Base-by-base conservation (phyloP, 2,329 filamentous ascomycete genomes). In the Xylariaceae sp. region DNA sequence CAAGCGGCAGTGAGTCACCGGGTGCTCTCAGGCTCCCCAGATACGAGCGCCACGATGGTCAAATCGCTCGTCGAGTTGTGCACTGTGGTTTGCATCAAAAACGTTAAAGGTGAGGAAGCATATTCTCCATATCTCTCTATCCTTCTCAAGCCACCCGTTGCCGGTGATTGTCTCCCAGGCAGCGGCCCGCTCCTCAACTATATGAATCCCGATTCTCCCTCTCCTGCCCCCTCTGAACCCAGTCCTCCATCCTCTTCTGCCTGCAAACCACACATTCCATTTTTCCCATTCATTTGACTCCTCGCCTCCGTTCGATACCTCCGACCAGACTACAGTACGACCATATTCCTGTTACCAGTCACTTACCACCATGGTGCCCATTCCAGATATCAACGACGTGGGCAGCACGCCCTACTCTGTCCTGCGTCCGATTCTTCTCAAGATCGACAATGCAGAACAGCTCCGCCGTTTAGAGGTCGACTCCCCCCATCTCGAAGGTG, bases 401-500 rank as follows among this genome's bases (percentile, higher is more conserved):
- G 85, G 84, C 44, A 72, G 79, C 36, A 64, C 89, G 24, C 77
- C 80, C 3, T 86, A 82, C 59, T 60, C 70, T 16, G 63, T 80
- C 42, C 72, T 84, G 32, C 68, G 72, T 6, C 71, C 76, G 1
- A 73, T 95, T 25, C 75, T 96, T 19, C 51, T 73, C 32, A 80
- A 78, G 37, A 65, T 96, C 36, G 77, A 83, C 34, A 81, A 72
- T 43, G 79, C 88, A 2, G 62, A 72, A 28, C 88, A 94, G 55
- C 75, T 96, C 19, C 80, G 76, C 49, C 53, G 70, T 36, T 71
- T 95, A 38, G 89, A 95, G 60, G 41, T 70, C 32, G 77, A 79
- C 51, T 89, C 80, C 5, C 84, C 87, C 0, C 85, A 94, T 43
- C 70, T 95, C 32, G 67, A 74, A 40, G 76, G 77, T 23, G 68